phyloP scores from a whole-genome alignment of 106 monocot genomes.

The Allium sativum region DNA sequence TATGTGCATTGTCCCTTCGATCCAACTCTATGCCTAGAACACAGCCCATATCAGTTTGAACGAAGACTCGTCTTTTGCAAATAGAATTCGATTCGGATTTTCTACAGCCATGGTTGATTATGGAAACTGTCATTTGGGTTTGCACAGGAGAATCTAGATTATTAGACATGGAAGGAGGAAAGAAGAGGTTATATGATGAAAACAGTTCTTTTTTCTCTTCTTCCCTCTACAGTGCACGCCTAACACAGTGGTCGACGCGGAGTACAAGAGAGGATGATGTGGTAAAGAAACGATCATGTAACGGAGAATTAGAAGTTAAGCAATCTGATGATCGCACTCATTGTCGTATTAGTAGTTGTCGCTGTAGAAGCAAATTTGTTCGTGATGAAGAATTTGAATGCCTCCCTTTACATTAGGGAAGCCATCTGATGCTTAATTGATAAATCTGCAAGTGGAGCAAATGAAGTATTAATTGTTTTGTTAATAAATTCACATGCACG shows the following conservation, averaged over 20 bases:
- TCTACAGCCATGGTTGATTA: slow-evolving; percentile 16
- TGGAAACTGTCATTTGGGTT: slow-evolving; percentile 46
- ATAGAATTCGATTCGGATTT: slow-evolving; percentile 20
- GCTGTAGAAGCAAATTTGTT: no score
- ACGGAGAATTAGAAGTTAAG: not conserved
- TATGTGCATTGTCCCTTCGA: slow-evolving; percentile 43
- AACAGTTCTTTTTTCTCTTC: slow-evolving; percentile 24
- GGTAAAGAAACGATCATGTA: slow-evolving; percentile 29
- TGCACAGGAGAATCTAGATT: slow-evolving; percentile 61
- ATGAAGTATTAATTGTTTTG: no score
- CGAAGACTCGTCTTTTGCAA: slow-evolving; percentile 48
- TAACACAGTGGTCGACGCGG: slow-evolving; percentile 25
- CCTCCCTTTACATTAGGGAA: slow-evolving; percentile 10
- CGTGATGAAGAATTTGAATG: not conserved
- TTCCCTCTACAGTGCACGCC: slow-evolving; percentile 34
- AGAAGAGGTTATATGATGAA: not conserved
- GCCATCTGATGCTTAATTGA: slow-evolving; percentile 1
- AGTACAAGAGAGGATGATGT: slow-evolving; percentile 16
- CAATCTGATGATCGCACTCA: not conserved
- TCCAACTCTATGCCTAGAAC: slow-evolving; percentile 49
- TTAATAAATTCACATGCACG: no score
- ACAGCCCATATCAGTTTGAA: slow-evolving; percentile 56
- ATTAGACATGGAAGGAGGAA: slow-evolving; percentile 23
- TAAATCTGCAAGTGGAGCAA: no score
- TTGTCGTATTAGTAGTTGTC: not conserved